Evolutionary conservation across 345 rosid genomes (phyloP), one percentile per base, ranked within the genome.

Genomic region (thale cress (Arabidopsis thaliana)): DNA sequence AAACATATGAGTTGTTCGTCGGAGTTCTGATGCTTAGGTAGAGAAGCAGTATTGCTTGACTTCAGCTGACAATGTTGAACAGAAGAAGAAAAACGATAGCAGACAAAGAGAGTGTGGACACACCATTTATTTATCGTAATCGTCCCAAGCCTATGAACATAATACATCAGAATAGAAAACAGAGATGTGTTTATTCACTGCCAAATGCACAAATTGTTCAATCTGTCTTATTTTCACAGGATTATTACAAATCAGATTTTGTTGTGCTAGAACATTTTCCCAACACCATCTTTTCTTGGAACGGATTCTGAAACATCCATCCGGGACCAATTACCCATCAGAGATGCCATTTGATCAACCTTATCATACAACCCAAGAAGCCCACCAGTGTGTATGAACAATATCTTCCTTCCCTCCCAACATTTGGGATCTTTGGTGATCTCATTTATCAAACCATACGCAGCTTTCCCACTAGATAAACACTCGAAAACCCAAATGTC

Each of bases 361-460:
- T 91, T 91, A 70, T 94, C 97, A 22, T 59, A 90, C 78, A 91
- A 82, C 2, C 96, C 96, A 1, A 91, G 88, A 34, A 88, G 89
- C 11, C 98, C 96, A 13, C 97, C 93, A 0, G 97, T 91, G 84
- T 94, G 96, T 73, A 94, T 76, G 78, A 94, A 90, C 62, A 88
- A 86, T 59, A 94, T 75, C 78, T 85, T 91, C 73, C 86, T 86
- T 59, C 95, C 96, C 64, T 91, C 95, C 97, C 95, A 91, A 24
- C 74, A 84, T 74, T 73, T 80, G 28, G 95, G 93, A 82, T 90
- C 87, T 67, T 86, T 87, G 20, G 66, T 78, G 89, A 90, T 94
- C 74, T 88, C 97, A 61, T 85, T 86, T 83, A 88, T 48, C 96
- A 91, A 80, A 61, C 87, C 83, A 16, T 86, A 94, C 4, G 73